phyloP scores from a whole-genome alignment of 768 basidiomycete species.

The Russula sp. region DNA sequence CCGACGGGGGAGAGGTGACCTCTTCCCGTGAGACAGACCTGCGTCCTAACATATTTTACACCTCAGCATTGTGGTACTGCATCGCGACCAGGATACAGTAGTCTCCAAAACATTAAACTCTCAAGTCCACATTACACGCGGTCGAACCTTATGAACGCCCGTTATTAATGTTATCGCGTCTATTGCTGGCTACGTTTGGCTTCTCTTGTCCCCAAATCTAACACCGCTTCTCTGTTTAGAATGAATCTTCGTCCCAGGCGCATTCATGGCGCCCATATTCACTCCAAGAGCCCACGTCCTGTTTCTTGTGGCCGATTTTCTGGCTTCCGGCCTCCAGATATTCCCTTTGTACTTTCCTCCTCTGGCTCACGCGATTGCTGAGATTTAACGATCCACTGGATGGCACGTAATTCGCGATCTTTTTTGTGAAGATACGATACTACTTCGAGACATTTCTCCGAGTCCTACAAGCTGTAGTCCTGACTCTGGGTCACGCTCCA shows the following conservation, averaged over 20 bases:
- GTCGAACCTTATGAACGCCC: constrained; percentile 1
- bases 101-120: not conserved
- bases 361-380: not conserved
- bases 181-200: not conserved
- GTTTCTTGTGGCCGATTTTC: constrained; percentile 3
- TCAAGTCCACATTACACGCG: not conserved
- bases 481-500: constrained; percentile 1
- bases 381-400: constrained; percentile 1
- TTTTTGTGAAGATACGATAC: not conserved
- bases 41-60: not conserved
- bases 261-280: constrained; percentile 19
- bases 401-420: not conserved
- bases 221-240: not conserved
- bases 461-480: constrained; percentile 20
- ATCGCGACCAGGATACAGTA: not conserved
- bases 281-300: not conserved
- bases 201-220: not conserved
- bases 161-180: constrained; percentile 1
- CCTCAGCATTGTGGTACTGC: not conserved
- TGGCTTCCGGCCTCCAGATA: constrained; percentile 3
- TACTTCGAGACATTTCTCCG: not conserved
- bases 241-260: not conserved
- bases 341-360: constrained; percentile 2
- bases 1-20: not conserved
- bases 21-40: not conserved